Percentiles rank a stretch among this genome's conserved stretches.
These are phyloP conservation scores for Inga laurina DNA, from an alignment of 306 rosid species.

Conservation along the genomic window DNA sequence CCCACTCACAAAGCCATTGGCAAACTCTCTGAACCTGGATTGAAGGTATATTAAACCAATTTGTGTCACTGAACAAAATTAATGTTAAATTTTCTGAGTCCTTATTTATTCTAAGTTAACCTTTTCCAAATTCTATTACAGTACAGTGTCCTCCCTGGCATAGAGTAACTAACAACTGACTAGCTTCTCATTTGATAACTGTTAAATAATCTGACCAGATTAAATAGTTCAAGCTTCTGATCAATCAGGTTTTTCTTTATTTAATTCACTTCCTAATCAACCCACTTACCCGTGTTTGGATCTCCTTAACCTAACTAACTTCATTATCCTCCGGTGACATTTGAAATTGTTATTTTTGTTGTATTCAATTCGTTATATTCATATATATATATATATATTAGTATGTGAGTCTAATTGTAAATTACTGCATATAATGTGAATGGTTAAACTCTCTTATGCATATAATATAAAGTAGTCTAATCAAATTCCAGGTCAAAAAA, in stretches of 20 bases:
- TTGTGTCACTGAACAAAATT: not conserved
- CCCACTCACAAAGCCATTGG: too few relatives aligned
- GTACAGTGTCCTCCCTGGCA: not conserved
- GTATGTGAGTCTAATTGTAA: not conserved
- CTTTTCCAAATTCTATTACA: not conserved
- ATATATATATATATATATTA: too few relatives aligned
- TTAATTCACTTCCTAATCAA: not conserved
- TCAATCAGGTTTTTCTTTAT: not conserved
- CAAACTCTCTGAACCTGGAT: not conserved
- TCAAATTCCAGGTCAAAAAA: too few relatives aligned
- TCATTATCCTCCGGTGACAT: not conserved
- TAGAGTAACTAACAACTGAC: conserved; percentile 16
- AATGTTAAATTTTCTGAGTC: not conserved
- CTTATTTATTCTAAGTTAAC: conserved; percentile 3
- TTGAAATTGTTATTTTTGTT: not conserved
- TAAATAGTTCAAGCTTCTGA: not conserved
- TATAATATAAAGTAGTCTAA: not conserved
- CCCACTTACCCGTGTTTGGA: not conserved
- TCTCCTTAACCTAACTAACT: not conserved
- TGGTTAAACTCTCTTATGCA: not conserved
- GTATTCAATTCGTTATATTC: not conserved
- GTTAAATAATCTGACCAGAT: not conserved
- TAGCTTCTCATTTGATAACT: not conserved
- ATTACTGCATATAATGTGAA: not conserved
- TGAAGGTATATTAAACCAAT: too few relatives aligned